Evolutionary conservation across 2,329 filamentous ascomycete genomes (phyloP).

Genomic region (Sclerotinia minor): DNA sequence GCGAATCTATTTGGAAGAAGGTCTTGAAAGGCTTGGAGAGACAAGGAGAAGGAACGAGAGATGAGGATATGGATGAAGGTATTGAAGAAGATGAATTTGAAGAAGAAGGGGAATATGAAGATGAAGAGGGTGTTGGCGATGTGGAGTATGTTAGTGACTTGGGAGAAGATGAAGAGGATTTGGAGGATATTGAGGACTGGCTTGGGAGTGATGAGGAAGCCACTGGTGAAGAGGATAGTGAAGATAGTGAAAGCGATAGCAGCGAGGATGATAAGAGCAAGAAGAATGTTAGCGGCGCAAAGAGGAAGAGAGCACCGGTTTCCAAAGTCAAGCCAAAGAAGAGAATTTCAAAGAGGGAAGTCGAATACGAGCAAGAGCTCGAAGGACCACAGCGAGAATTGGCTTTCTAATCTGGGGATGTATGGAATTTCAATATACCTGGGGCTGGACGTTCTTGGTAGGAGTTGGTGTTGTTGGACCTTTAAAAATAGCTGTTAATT

Average conservation of each 20-base stretch:
- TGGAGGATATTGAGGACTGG: conserved; percentile 88
- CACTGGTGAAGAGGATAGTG: conserved; percentile 52
- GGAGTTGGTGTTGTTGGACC: conserved; percentile 6
- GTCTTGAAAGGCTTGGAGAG: conserved; percentile 88
- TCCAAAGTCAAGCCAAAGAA: conserved; percentile 51
- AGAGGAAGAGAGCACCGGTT: conserved; percentile 44
- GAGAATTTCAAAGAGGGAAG: conserved; percentile 55
- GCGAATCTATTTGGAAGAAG: conserved; percentile 95
- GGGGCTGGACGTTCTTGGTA: conserved; percentile 27
- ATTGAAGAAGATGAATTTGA: conserved; percentile 76
- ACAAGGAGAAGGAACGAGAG: conserved; percentile 76
- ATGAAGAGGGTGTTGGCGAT: conserved; percentile 65
- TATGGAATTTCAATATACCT: conserved; percentile 22
- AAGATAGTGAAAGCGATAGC: conserved; percentile 54
- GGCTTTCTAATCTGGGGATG: conserved; percentile 27
- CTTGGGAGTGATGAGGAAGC: conserved; percentile 62
- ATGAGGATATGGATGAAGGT: conserved; percentile 86
- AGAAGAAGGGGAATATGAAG: conserved; percentile 62
- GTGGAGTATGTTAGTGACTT: conserved; percentile 94
- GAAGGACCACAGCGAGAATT: conserved; percentile 28
- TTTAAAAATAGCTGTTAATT: conserved; percentile 17
- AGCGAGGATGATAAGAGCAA: conserved; percentile 54
- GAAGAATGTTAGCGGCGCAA: conserved; percentile 58
- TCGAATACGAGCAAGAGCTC: conserved; percentile 75
- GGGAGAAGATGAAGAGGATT: conserved; percentile 78